Evolutionary conservation across 768 basidiomycete genomes (phyloP).

Genomic region (Xerocomus brunneocitrinus): DNA sequence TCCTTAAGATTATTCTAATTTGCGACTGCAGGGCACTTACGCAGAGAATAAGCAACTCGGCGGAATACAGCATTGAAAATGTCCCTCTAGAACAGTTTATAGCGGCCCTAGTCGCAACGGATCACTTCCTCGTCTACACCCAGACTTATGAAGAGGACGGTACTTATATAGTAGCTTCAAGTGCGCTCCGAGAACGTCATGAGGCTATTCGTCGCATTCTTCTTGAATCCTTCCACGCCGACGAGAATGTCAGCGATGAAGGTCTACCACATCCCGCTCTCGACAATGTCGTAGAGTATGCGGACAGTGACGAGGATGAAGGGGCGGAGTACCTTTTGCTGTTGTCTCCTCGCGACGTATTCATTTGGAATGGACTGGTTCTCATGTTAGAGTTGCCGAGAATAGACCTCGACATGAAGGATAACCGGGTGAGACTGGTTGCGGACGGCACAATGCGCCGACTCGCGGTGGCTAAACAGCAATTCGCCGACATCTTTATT

Average conservation of each 20-base stretch:
- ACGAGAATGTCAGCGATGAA: constrained; percentile 52
- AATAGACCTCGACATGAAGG: constrained; percentile 78
- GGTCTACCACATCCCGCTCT: constrained; percentile 40
- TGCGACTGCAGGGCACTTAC: constrained; percentile 51
- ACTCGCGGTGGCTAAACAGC: constrained; percentile 69
- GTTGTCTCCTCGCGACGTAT: constrained; percentile 78
- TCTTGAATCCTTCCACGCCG: constrained; percentile 77
- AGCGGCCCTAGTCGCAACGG: constrained; percentile 69
- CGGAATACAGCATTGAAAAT: constrained; percentile 80
- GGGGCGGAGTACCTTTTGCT: constrained; percentile 76
- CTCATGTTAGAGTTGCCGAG: constrained; percentile 71
- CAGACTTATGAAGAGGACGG: constrained; percentile 84
- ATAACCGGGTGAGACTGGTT: constrained; percentile 85
- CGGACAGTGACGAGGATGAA: constrained; percentile 49
- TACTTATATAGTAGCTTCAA: constrained; percentile 83
- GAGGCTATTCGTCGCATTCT: constrained; percentile 77
- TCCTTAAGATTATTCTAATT: constrained; percentile 2
- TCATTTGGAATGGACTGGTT: constrained; percentile 90
- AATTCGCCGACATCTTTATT: constrained; percentile 63
- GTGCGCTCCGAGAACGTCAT: constrained; percentile 67
- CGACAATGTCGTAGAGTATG: constrained; percentile 35
- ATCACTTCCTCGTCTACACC: constrained; percentile 94
- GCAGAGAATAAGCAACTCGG: constrained; percentile 89
- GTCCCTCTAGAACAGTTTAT: constrained; percentile 78
- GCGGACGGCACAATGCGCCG: constrained; percentile 84